Evolutionary conservation across 805 yeast species (phyloP).

Genomic region (Sungouiella thailandica): DNA sequence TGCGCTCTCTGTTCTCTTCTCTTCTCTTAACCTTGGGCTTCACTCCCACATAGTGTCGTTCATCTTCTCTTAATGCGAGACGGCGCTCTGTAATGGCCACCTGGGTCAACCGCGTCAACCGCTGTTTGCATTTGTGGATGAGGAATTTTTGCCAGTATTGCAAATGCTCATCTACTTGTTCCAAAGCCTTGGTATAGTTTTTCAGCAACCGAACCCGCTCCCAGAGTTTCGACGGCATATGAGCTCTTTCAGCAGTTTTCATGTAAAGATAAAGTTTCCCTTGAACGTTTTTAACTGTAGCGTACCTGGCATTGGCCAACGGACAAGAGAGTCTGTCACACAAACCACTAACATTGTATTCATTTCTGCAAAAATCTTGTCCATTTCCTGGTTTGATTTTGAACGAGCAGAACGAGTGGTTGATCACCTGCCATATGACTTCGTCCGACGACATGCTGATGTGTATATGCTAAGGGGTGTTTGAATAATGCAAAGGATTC

Average conservation of each 20-base stretch:
- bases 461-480: too few relatives aligned
- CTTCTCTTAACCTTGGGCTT: slow-evolving; percentile 93
- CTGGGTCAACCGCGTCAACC: slow-evolving; percentile 90
- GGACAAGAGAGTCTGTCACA: slow-evolving; percentile 96
- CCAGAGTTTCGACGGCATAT: slow-evolving; percentile 92
- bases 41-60: slow-evolving; percentile 87
- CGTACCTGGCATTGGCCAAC: slow-evolving; percentile 87
- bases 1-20: slow-evolving; percentile 91
- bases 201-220: slow-evolving; percentile 87
- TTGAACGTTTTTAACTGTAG: slow-evolving; percentile 76
- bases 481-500: neutral
- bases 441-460: slow-evolving; percentile 52
- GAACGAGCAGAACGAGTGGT: slow-evolving; percentile 93
- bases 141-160: slow-evolving; percentile 91
- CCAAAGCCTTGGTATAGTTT: slow-evolving; percentile 81
- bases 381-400: slow-evolving; percentile 84
- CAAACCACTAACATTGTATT: slow-evolving; percentile 91
- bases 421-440: slow-evolving; percentile 95
- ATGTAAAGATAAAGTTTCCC: slow-evolving; percentile 82
- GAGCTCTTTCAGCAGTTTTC: slow-evolving; percentile 97
- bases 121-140: slow-evolving; percentile 91
- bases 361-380: slow-evolving; percentile 92
- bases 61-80: slow-evolving; percentile 83
- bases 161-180: slow-evolving; percentile 82
- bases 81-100: slow-evolving; percentile 94